Base-by-base conservation (phyloP, 495 filamentous ascomycete genomes). In the Corynascus novoguineensis region DNA sequence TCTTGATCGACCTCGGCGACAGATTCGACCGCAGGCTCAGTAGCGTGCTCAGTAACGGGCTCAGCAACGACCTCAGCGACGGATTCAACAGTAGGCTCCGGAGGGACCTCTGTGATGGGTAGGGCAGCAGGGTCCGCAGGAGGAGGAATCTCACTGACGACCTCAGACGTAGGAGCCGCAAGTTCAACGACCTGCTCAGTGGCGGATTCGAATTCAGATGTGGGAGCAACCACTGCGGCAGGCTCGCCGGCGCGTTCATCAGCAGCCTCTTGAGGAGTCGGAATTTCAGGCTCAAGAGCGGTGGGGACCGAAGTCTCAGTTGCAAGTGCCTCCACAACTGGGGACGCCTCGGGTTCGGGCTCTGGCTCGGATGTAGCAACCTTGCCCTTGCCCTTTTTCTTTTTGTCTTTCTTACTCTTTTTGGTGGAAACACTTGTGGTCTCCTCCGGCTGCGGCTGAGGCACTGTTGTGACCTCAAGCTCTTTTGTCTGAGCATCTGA, bases 341-440 rank as follows among this genome's bases (percentile, higher is more conserved):
- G 49, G 22, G 34, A 17, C 34, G 34, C 25, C 38, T 63, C 59
- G 31, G 65, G 50, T 27, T 60, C 53, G 1, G 34, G 63, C 54
- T 34, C 50, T 7, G 38, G 64, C 50, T 44, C 50, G 25, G 37
- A 17, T 11, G 50, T 29, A 7, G 29, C 12, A 4, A 3, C 55
- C 54, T 51, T 61, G 56, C 24, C 61, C 47, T 50, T 62, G 31
- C 27, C 24, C 34, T 55, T 55, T 28, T 55, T 55, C 17, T 72
- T 72, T 54, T 69, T 67, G 6, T 46, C 57, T 28, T 60, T 68
- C 45, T 68, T 66, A 11, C 35, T 27, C 47, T 62, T 68, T 54
- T 64, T 68, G 37, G 17, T 40, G 9, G 49, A 31, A 5, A 19
- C 25, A 37, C 32, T 44, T n/a, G 5, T 45, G 1, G n/a, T 31